These are phyloP conservation scores for Talaromyces borbonicus DNA, from an alignment of 495 filamentous ascomycete species.

Conservation along the genomic window DNA sequence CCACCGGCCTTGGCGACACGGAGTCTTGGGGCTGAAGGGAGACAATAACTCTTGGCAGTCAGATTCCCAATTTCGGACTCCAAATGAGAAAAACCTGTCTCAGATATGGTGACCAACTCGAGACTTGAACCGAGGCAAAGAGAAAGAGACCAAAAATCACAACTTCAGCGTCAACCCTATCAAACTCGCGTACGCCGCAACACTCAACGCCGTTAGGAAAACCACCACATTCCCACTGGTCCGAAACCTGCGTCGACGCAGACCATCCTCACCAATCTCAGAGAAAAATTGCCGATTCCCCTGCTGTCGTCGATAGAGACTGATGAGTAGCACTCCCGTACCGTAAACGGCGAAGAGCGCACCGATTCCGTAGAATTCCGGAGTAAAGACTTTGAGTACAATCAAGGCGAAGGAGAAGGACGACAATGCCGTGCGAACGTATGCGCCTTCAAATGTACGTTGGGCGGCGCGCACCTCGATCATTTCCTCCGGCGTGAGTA, in stretches of 20 bases:
- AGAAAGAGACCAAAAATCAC: constrained; percentile 14
- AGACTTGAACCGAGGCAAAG: too few relatives aligned
- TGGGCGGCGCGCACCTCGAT: constrained; percentile 92
- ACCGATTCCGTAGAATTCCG: constrained; percentile 88
- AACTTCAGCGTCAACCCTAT: constrained; percentile 63
- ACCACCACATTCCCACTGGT: constrained; percentile 75
- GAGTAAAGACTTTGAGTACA: constrained; percentile 91
- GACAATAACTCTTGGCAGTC: too few relatives aligned
- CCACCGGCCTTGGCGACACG: too few relatives aligned
- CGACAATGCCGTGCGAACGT: constrained; percentile 84
- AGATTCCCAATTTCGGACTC: too few relatives aligned
- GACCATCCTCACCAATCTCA: constrained; percentile 56
- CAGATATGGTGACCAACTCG: too few relatives aligned
- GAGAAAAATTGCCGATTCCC: constrained; percentile 92
- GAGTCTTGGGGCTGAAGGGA: too few relatives aligned
- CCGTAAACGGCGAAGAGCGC: constrained; percentile 90
- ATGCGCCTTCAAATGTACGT: constrained; percentile 94
- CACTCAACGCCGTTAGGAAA: constrained; percentile 70
- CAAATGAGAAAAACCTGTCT: too few relatives aligned
- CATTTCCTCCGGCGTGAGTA: constrained; percentile 73
- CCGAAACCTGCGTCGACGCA: constrained; percentile 68
- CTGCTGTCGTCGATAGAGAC: constrained; percentile 72
- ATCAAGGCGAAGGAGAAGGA: constrained; percentile 94
- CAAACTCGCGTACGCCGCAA: constrained; percentile 72
- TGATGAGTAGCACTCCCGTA: constrained; percentile 68